Evolutionary conservation across 257 asterid genomes (phyloP), one percentile per base, ranked within the genome.

Genomic region (Nicotiana knightiana): DNA sequence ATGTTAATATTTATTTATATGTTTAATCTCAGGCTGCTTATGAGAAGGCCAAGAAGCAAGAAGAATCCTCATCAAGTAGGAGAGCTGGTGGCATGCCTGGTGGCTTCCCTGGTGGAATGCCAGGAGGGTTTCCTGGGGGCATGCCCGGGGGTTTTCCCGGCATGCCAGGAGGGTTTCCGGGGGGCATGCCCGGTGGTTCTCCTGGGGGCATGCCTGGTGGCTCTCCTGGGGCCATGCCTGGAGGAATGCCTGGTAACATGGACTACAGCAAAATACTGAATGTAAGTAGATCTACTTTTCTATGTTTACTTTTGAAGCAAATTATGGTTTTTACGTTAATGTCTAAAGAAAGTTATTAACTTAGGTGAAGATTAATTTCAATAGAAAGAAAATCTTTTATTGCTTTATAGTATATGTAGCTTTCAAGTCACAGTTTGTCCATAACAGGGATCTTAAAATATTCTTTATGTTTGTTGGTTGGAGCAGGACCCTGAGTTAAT

Each of bases 401-500:
- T 32, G 37, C 11, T 43, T 68, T 9, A 6, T 24, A 9, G 21
- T 33, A 24, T 9, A 55, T 59, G 21, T 30, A 8, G 15, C 55
- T 17, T 66, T 57, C 39, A 12, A 54, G 61, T 57, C 33, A 26
- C n/a, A 12, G 10, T 35, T 43, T 46, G 54, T 51, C 62, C 71
- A 39, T 43, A 16, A 39, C 30, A 59, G 6, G 18, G 21, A 48
- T 26, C 6, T 24, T 75, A 13, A 54, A 61, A 58, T 28, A 58
- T 78, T 16, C 55, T 57, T 66, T 86, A 4, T 58, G 17, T 71
- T 82, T 43, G 46, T 83, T 86, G 85, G 76, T 65, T 85, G 80
- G 70, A 65, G 83, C 92, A 96, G 99, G 99, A 96, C 85, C 99
- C 99, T 78, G 99, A 96, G 79, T 82, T 96, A 90, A 94, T 96